phyloP scores from a whole-genome alignment of 2,329 filamentous ascomycete genomes.

The Diaporthe citriasiana region DNA sequence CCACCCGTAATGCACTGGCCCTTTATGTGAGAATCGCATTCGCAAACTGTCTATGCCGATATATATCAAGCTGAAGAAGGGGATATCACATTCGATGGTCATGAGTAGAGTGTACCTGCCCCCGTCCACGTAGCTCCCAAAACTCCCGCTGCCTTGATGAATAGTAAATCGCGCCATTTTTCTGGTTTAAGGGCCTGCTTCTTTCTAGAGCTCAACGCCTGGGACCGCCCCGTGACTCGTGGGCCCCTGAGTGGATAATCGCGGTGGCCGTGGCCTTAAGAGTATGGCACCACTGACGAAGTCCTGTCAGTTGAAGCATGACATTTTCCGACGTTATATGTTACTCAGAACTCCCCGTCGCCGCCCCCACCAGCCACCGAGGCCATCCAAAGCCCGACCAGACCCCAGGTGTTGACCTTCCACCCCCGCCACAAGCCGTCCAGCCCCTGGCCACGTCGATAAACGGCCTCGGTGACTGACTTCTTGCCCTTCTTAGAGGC shows the following conservation, averaged over 20 bases:
- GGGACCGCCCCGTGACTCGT: no score
- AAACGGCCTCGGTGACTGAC: slow-evolving; percentile 58
- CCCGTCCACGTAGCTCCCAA: slow-evolving; percentile 5
- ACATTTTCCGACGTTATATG: not conserved
- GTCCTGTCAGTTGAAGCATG: not conserved
- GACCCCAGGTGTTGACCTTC: slow-evolving; percentile 83
- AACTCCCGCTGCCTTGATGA: slow-evolving; percentile 31
- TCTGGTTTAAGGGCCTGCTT: not conserved
- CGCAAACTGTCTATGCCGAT: not conserved
- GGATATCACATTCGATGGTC: slow-evolving; percentile 47
- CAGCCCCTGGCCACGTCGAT: slow-evolving; percentile 75
- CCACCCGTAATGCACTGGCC: not conserved
- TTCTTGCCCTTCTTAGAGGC: slow-evolving; percentile 50
- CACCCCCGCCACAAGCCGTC: slow-evolving; percentile 80
- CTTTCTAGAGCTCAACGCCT: not conserved
- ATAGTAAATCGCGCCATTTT: not conserved
- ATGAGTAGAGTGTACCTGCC: slow-evolving; percentile 43
- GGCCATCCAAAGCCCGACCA: slow-evolving; percentile 81
- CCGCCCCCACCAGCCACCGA: slow-evolving; percentile 73
- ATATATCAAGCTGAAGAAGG: slow-evolving; percentile 29
- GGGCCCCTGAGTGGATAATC: not conserved
- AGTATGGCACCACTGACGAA: not conserved
- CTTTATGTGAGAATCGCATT: not conserved
- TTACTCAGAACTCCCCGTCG: slow-evolving; percentile 69
- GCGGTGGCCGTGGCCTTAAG: not conserved